Percentiles rank a stretch among this genome's conserved stretches.
Conservation (phyloP, 495 filamentous ascomycete genomes). For the Thermothielavioides terrestris region DNA sequence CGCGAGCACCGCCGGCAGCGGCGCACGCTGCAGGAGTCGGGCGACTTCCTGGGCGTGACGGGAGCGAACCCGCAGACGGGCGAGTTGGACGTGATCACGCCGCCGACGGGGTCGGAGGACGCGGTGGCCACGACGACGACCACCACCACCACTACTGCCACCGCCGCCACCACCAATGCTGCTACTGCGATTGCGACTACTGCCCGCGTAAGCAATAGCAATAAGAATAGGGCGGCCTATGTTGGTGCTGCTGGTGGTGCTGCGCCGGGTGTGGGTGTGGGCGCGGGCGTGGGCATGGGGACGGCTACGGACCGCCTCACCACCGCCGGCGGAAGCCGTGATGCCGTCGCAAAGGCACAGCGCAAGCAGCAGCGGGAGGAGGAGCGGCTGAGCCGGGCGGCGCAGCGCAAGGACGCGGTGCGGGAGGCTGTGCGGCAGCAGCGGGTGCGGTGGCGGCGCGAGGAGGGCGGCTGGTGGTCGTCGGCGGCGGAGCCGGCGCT, state of each 20-base stretch:
- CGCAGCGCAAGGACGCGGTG: slow-evolving; percentile 27
- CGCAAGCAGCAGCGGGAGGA: slow-evolving; percentile 5
- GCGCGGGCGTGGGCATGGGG: no score
- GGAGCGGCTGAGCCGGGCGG: slow-evolving; percentile 25
- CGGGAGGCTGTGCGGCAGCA: slow-evolving; percentile 21
- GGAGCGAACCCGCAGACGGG: slow-evolving; percentile 49
- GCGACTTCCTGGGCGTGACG: slow-evolving; percentile 47
- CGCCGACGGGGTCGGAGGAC: slow-evolving; percentile 27
- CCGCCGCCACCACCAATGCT: not conserved
- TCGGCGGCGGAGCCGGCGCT: slow-evolving; percentile 39
- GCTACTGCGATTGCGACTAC: no score
- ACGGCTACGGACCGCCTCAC: no score
- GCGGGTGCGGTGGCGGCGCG: slow-evolving; percentile 32
- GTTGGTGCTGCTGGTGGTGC: no score
- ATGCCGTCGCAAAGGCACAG: slow-evolving; percentile 12
- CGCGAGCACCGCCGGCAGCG: slow-evolving; percentile 32
- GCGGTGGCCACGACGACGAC: not conserved
- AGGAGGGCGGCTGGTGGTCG: slow-evolving; percentile 39
- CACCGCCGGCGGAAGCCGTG: not conserved
- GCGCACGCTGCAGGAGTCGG: slow-evolving; percentile 31
- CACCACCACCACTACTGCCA: not conserved
- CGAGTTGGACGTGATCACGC: slow-evolving; percentile 36
- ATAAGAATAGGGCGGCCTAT: no score
- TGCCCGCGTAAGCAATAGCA: no score
- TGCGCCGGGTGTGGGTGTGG: no score